phyloP scores from a whole-genome alignment of 2,329 filamentous ascomycete genomes.

The Coleophoma eucalyptorum region DNA sequence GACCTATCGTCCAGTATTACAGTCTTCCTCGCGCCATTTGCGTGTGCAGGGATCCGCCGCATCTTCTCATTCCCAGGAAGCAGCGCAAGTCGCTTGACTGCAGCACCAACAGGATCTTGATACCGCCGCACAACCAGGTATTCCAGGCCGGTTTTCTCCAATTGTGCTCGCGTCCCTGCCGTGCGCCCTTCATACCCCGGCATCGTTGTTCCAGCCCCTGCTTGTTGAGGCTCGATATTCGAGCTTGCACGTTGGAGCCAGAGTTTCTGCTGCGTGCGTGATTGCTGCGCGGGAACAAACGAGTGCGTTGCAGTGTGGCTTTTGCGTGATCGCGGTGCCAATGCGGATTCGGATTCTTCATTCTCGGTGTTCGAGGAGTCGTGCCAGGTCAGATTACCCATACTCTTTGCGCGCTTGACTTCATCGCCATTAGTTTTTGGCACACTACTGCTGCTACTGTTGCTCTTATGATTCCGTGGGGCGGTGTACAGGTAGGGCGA shows the following conservation, averaged over 20 bases:
- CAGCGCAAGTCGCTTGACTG: conserved; percentile 49
- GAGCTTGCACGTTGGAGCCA: conserved; percentile 72
- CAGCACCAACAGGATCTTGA: conserved; percentile 66
- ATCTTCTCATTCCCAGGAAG: conserved; percentile 48
- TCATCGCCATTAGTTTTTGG: conserved; percentile 14
- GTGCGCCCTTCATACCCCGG: conserved; percentile 57
- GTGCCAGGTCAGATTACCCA: conserved; percentile 21
- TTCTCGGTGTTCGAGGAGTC: conserved; percentile 22
- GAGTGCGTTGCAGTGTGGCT: conserved; percentile 12
- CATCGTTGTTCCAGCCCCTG: conserved; percentile 31
- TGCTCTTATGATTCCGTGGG: conserved; percentile 22
- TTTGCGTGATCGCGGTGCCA: conserved; percentile 37
- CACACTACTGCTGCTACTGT: neutral
- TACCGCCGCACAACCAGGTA: conserved; percentile 71
- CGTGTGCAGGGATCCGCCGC: conserved; percentile 40
- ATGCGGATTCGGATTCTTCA: conserved; percentile 36
- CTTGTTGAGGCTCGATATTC: conserved; percentile 63
- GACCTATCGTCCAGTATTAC: conserved; percentile 23
- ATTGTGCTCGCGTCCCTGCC: conserved; percentile 58
- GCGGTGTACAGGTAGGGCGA: conserved; percentile 36
- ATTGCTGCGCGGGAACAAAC: conserved; percentile 39
- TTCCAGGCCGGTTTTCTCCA: conserved; percentile 68
- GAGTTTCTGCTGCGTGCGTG: conserved; percentile 71
- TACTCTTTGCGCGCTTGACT: conserved; percentile 24
- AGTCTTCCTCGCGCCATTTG: conserved; percentile 25